These are phyloP conservation scores for Tolypocladium tropicale DNA, from an alignment of 2,329 filamentous ascomycete genomes.

Conservation along the genomic window DNA sequence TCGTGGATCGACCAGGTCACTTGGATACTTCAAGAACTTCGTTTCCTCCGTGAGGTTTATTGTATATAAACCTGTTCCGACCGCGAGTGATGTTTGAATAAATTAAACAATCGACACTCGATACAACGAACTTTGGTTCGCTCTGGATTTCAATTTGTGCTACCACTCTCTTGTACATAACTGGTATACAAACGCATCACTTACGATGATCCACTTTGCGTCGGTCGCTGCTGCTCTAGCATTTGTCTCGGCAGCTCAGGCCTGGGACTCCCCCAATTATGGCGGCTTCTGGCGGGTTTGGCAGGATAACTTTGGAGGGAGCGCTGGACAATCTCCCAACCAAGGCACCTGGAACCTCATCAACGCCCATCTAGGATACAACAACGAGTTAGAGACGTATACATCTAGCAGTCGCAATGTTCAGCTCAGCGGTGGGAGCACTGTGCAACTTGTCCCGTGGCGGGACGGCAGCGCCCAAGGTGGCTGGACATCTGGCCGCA, in stretches of 20 bases:
- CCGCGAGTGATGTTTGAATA: too few relatives aligned
- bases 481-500: constrained; percentile 44
- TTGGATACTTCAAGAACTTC: not conserved
- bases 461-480: constrained; percentile 20
- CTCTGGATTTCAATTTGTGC: not conserved
- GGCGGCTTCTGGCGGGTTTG: constrained; percentile 27
- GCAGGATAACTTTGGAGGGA: constrained; percentile 32
- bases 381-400: constrained; percentile 43
- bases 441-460: constrained; percentile 41
- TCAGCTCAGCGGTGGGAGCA: constrained; percentile 37
- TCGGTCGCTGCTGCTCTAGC: constrained; percentile 16
- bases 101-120: too few relatives aligned
- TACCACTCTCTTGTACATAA: not conserved
- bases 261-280: constrained; percentile 28
- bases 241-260: constrained; percentile 20
- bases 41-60: not conserved
- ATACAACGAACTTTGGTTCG: not conserved
- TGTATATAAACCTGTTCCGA: not conserved
- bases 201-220: constrained; percentile 13
- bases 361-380: constrained; percentile 30
- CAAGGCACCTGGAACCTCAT: constrained; percentile 30
- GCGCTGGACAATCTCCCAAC: constrained; percentile 21
- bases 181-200: not conserved
- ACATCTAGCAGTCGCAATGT: constrained; percentile 34
- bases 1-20: not conserved